Percentiles rank a stretch among this genome's conserved stretches.
Evolutionary conservation across 306 rosid species (phyloP).

Genomic region (Benincasa hispida): DNA sequence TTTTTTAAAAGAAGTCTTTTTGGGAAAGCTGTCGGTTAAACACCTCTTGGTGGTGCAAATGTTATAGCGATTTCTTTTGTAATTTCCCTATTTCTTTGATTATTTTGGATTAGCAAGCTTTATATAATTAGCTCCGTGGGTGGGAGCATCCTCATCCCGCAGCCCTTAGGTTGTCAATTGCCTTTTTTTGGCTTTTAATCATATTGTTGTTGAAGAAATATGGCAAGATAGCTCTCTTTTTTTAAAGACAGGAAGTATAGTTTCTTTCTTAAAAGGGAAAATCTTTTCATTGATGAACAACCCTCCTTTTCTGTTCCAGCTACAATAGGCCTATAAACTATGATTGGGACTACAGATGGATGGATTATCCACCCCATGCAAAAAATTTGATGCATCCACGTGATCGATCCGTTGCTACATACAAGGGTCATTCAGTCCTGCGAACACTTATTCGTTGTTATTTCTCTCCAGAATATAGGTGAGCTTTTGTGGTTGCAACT

Average conservation of each 20-base stretch:
- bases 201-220: no score
- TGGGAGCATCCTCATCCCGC: no score
- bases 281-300: not conserved
- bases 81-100: no score
- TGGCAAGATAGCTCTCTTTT: not conserved
- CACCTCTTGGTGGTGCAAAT: no score
- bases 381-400: constrained; percentile 41
- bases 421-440: constrained; percentile 76
- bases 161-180: no score
- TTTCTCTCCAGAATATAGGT: constrained; percentile 78
- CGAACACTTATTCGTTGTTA: constrained; percentile 75
- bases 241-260: not conserved
- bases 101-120: no score
- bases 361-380: constrained; percentile 66
- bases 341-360: constrained; percentile 87
- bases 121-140: no score
- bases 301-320: constrained; percentile 17
- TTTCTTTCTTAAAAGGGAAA: not conserved
- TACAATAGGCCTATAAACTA: constrained; percentile 25
- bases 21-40: no score
- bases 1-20: no score
- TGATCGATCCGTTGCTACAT: constrained; percentile 68
- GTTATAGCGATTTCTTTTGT: no score
- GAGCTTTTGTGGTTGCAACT: constrained; percentile 6
- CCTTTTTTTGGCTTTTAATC: no score